phyloP scores from a whole-genome alignment of 2,329 filamentous ascomycete genomes.

The Sporothrix inflata region DNA sequence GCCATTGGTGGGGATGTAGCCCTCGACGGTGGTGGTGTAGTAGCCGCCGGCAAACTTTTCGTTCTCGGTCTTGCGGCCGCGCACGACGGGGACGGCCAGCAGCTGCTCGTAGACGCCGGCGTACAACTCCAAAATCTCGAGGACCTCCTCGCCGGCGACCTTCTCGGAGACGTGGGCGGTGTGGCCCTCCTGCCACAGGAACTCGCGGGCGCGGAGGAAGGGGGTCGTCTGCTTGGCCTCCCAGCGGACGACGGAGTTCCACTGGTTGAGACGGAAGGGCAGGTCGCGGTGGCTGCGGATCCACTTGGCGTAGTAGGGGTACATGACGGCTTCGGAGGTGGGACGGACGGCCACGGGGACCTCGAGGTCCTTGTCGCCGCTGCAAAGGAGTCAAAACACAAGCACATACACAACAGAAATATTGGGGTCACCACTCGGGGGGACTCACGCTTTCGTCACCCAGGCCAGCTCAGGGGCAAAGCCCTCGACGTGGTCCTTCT shows the following conservation, averaged over 20 bases:
- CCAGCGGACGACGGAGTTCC: slow-evolving; percentile 89
- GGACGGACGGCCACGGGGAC: slow-evolving; percentile 71
- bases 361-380: slow-evolving; percentile 90
- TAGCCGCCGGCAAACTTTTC: slow-evolving; percentile 97
- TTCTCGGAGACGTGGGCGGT: slow-evolving; percentile 83
- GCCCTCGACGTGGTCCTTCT: slow-evolving; percentile 98
- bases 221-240: slow-evolving; percentile 91
- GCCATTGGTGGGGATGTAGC: slow-evolving; percentile 93
- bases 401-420: slow-evolving; percentile 24
- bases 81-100: slow-evolving; percentile 91
- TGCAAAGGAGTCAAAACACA: slow-evolving; percentile 42
- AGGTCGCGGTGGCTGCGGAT: slow-evolving; percentile 95
- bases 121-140: slow-evolving; percentile 92
- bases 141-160: slow-evolving; percentile 79
- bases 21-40: slow-evolving; percentile 96
- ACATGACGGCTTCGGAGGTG: slow-evolving; percentile 82
- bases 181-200: slow-evolving; percentile 98
- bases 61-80: slow-evolving; percentile 92
- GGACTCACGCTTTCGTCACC: slow-evolving; percentile 76
- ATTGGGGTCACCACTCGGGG: slow-evolving; percentile 28
- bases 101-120: slow-evolving; percentile 90
- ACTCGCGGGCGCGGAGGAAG: slow-evolving; percentile 91
- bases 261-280: slow-evolving; percentile 92
- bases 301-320: slow-evolving; percentile 95
- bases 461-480: slow-evolving; percentile 92